A percentile compares a stretch with the other conserved stretches of the same genome.
These are phyloP conservation scores for Melastoma malabathricum DNA, from an alignment of 345 rosid genomes.

Conservation along the genomic window DNA sequence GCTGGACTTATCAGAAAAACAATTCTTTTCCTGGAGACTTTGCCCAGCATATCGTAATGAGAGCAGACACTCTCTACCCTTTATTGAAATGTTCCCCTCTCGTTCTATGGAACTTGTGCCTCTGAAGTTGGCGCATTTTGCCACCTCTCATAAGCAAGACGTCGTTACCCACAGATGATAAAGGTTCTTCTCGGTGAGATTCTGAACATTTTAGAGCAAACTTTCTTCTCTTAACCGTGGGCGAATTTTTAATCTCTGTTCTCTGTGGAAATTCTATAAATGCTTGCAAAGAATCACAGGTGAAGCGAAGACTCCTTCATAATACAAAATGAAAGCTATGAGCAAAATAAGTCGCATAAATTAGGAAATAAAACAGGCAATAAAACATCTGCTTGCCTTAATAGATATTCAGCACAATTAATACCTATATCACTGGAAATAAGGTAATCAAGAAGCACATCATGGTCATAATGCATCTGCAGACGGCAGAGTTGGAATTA, in stretches of 20 bases:
- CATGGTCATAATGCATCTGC: constrained; percentile 82
- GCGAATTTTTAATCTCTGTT: constrained; percentile 11
- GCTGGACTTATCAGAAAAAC: too few species aligned
- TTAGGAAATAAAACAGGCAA: background rate
- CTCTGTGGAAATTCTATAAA: constrained; percentile 32
- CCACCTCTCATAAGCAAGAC: background rate
- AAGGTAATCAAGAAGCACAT: constrained; percentile 88
- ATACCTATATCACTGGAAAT: constrained; percentile 67
- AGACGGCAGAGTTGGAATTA: constrained; percentile 27
- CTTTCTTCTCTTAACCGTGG: constrained; percentile 45
- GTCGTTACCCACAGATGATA: background rate
- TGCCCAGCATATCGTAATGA: constrained; percentile 50
- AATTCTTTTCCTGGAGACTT: constrained; percentile 54
- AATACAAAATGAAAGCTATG: background rate
- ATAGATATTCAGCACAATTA: constrained; percentile 66
- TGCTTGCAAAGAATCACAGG: constrained; percentile 42
- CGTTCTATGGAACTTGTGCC: constrained; percentile 3
- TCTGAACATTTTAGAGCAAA: constrained; percentile 11
- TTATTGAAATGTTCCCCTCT: constrained; percentile 22
- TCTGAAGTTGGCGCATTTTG: constrained; percentile 4
- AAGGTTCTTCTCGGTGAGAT: constrained; percentile 10
- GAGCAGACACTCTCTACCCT: constrained; percentile 65
- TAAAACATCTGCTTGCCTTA: constrained; percentile 33
- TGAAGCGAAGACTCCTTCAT: constrained; percentile 45
- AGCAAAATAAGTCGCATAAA: background rate